Evolutionary conservation across 805 yeast genomes (phyloP), one percentile per base, ranked within the genome.

Genomic region (Torulaspora delbrueckii): DNA sequence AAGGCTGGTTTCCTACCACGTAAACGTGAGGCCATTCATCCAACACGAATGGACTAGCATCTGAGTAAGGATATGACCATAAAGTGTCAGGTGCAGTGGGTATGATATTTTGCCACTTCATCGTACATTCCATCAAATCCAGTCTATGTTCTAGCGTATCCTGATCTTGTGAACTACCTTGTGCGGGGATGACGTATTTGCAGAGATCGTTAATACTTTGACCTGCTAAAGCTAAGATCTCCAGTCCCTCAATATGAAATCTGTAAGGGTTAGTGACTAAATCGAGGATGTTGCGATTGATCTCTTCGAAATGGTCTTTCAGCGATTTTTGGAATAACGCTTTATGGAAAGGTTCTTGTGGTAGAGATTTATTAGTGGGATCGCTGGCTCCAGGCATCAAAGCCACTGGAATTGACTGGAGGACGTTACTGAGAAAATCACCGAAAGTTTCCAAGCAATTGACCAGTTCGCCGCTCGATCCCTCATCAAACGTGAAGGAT

Each of bases 1-100:
- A 60, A 0, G 82, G 78, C 63, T 88, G 96, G 60, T 90, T 91
- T 0, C 96, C 98, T 3, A 79, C 87, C 55, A 87, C 79, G 58
- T 85, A 88, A 2, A 90, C 83, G 60, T 88, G 90, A 0, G 98
- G 98, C 13, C 86, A 78, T 57, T 86, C 86, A 8, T 69, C 69
- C n/a, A 93, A 68, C 1, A 81, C 71, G 63, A 91, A 88, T 3
- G 98, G 98, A 63, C 93, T 98, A 1, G 60, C 57, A 22, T 79
- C 78, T 8, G 76, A 75, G 57, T 74, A 90, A 1, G 99, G 97
- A 56, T 87, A 89, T 53, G 95, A 82, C 75, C 90, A 84, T 35
- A 93, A 67, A 0, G 99, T 93, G 59, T 93, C 98, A 0, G 99
- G 99, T 1, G 96, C 95, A 0, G 97, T 89, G 2, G 99, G 99